Evolutionary conservation across 2,329 filamentous ascomycete genomes (phyloP), one percentile per base, ranked within the genome.

Genomic region (Seiridium cupressi): DNA sequence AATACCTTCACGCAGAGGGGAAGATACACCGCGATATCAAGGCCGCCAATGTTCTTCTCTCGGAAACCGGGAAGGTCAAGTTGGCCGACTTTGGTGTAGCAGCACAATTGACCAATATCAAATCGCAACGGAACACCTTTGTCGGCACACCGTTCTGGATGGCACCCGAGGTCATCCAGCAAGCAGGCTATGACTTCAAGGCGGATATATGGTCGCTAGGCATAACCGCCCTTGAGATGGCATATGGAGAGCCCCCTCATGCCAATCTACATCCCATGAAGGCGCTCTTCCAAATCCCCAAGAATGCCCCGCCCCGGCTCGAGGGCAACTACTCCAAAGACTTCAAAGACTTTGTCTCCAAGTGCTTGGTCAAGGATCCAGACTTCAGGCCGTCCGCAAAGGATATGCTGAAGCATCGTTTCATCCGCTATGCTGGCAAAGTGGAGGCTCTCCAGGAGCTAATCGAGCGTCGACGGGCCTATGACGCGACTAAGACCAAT

Each of bases 1-100:
- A 97, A 69, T 99, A 99, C 71, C 84, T 98, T 31, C 94, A 98
- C 71, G 87, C 85, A 60, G 94, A 97, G 70, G 94, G 94, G 63
- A 98, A 98, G 75, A 96, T 98, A 57, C 94, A 98, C 73, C 86
- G 94, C 67, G 94, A 98, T 70, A 96, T 98, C 80, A 98, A 98
- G 76, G 94, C 94, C 13, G 94, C 94, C 61, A 98, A 98, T 66
- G 88, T 97, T 38, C 83, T 98, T n/a, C 83, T 98, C n/a, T 95
- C 93, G 0, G 89, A 94, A 67, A 83, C 85, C 3, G 94, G 94
- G 70, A 93, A 92, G 71, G 94, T 98, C 73, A 98, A 98, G 81
- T 82, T 98, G 66, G 94, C 94, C 46, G 94, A 99, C 76, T 99
- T 99, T 72, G 95, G 95, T 61, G 95, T 99, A 47, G 95, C 95